A percentile compares a stretch with the other conserved stretches of the same genome.
These are phyloP conservation scores for Dacryopinax spathularia DNA, from an alignment of 768 basidiomycete genomes.

Conservation along the genomic window DNA sequence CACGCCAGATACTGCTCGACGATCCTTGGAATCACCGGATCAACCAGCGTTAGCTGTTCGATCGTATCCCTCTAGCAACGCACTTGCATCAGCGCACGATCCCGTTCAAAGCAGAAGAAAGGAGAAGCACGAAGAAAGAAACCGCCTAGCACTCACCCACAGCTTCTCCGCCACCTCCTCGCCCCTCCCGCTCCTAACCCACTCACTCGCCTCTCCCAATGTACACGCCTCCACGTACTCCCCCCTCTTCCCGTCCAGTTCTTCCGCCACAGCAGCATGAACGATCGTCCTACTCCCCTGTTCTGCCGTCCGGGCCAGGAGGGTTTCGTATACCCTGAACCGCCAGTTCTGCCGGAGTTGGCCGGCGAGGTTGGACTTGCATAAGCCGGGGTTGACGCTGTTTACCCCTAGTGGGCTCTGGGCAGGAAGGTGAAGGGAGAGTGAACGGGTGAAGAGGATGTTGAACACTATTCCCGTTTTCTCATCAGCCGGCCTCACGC, in stretches of 20 bases:
- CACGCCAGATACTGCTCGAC: not conserved
- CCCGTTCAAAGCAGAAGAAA: not conserved
- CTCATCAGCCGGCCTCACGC: not conserved
- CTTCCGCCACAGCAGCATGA: not conserved
- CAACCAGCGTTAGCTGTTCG: not conserved
- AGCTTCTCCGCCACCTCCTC: not conserved
- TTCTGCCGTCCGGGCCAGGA: constrained; percentile 6
- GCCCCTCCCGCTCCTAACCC: not conserved
- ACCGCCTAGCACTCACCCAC: not conserved
- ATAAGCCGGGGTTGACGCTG: constrained; percentile 7
- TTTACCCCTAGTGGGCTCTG: not conserved
- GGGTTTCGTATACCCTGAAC: not conserved
- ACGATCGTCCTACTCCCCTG: constrained; percentile 3
- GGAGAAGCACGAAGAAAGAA: too few relatives aligned
- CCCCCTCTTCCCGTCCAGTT: constrained; percentile 1
- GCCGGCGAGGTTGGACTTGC: constrained; percentile 2
- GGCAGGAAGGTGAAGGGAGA: constrained; percentile 2
- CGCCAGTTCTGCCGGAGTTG: not conserved
- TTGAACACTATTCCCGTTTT: constrained; percentile 5
- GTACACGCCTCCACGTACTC: not conserved
- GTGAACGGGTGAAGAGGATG: constrained; percentile 6
- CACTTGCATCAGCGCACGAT: not conserved
- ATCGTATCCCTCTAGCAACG: not conserved
- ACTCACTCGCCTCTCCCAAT: not conserved
- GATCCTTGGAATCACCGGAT: not conserved